These are phyloP conservation scores for Hypoxylon intermedium DNA, from an alignment of 495 filamentous ascomycete species.

Conservation along the genomic window DNA sequence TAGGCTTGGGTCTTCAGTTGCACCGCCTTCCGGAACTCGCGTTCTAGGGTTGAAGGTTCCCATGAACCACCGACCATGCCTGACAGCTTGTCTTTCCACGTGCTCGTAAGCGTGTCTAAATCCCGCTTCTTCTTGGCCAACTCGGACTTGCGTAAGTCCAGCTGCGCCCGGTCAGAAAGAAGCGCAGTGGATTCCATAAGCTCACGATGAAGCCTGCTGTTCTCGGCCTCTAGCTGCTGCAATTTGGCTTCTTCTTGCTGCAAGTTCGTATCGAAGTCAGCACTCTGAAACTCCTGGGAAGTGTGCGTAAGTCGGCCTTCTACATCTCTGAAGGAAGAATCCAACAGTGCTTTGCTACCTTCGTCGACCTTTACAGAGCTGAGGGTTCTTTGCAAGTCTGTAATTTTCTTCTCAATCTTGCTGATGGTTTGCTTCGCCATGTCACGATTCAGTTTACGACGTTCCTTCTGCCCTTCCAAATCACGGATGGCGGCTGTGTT, in stretches of 20 bases:
- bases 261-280: constrained; percentile 73
- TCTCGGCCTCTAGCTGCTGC: constrained; percentile 70
- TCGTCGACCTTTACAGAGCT: constrained; percentile 80
- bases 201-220: constrained; percentile 72
- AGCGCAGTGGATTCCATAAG: constrained; percentile 79
- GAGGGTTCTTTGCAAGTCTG: constrained; percentile 67
- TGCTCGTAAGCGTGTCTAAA: constrained; percentile 75
- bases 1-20: constrained; percentile 60
- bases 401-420: constrained; percentile 70
- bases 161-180: constrained; percentile 76
- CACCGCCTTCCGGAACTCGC: constrained; percentile 71
- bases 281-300: constrained; percentile 64
- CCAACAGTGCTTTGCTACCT: constrained; percentile 75
- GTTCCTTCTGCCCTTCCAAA: constrained; percentile 71
- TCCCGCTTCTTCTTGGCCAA: constrained; percentile 71
- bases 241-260: constrained; percentile 67
- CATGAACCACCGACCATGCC: constrained; percentile 68
- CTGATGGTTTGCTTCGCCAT: constrained; percentile 71
- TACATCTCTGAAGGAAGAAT: constrained; percentile 73
- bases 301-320: constrained; percentile 66
- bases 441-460: constrained; percentile 72
- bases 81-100: constrained; percentile 73
- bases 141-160: constrained; percentile 80
- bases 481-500: constrained; percentile 71
- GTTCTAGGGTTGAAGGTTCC: constrained; percentile 72